Conservation (phyloP, 2,329 filamentous ascomycete genomes). For the Aureobasidium leucospermi region DNA sequence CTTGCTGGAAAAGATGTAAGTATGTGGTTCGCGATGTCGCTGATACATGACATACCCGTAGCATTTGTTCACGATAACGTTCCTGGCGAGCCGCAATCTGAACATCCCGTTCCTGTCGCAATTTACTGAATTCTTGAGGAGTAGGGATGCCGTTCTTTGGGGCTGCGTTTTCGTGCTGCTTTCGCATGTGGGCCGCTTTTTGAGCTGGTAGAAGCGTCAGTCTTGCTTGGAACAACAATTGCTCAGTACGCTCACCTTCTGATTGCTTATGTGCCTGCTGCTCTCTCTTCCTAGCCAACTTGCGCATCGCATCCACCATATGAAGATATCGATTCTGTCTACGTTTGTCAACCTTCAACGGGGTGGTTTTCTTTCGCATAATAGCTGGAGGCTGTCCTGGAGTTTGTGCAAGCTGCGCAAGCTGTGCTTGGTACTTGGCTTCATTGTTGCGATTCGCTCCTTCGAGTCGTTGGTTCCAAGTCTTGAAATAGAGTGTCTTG, state of each 20-base stretch:
- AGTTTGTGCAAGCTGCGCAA: constrained; percentile 49
- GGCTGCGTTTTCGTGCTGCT: constrained; percentile 60
- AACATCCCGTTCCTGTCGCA: constrained; percentile 82
- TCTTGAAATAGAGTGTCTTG: constrained; percentile 91
- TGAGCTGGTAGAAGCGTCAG: constrained; percentile 25
- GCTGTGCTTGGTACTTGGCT: constrained; percentile 50
- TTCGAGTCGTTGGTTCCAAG: constrained; percentile 57
- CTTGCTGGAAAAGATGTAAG: constrained; percentile 19
- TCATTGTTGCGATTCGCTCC: constrained; percentile 53
- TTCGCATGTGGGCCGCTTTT: constrained; percentile 69
- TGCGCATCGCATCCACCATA: constrained; percentile 90
- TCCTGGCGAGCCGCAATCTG: constrained; percentile 51
- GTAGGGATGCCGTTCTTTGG: constrained; percentile 58
- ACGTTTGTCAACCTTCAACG: constrained; percentile 77
- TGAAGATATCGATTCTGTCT: constrained; percentile 80
- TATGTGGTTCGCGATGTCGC: background rate
- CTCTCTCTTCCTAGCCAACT: constrained; percentile 90
- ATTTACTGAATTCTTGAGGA: constrained; percentile 80
- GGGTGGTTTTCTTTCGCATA: constrained; percentile 63
- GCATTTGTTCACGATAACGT: constrained; percentile 57
- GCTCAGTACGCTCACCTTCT: constrained; percentile 48
- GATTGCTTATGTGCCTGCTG: constrained; percentile 78
- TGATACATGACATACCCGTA: constrained; percentile 22
- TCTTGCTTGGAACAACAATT: background rate
- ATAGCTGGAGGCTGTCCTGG: constrained; percentile 45